Percentiles rank a stretch among this genome's conserved stretches.
Evolutionary conservation across 768 basidiomycete genomes (phyloP).

Genomic region (Sutorius australiensis): DNA sequence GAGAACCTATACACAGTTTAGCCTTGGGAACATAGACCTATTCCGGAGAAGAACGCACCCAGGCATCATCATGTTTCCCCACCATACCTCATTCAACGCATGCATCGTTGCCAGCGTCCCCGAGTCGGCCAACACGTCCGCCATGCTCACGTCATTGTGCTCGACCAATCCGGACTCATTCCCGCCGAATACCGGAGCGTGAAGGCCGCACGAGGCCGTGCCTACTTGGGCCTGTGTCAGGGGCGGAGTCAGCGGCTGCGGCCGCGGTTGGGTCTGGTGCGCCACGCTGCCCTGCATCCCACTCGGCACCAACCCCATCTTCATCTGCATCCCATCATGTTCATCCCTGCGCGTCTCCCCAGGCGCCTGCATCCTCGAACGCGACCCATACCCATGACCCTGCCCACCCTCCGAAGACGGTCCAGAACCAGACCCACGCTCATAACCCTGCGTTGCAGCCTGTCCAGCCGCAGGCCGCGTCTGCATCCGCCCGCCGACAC

Average conservation of each 20-base stretch:
- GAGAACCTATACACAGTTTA: constrained; percentile 22
- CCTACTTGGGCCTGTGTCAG: constrained; percentile 31
- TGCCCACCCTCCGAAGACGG: constrained; percentile 20
- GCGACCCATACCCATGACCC: constrained; percentile 11
- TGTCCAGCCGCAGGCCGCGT: constrained; percentile 45
- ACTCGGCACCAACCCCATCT: constrained; percentile 9
- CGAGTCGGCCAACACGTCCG: constrained; percentile 35
- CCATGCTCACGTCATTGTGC: constrained; percentile 23
- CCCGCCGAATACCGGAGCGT: background rate
- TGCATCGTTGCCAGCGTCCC: constrained; percentile 70
- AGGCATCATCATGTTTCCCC: constrained; percentile 84
- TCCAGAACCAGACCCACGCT: constrained; percentile 22
- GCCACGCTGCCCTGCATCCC: background rate
- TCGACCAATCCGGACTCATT: background rate
- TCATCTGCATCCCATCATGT: constrained; percentile 31
- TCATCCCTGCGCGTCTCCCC: constrained; percentile 17
- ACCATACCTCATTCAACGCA: constrained; percentile 68
- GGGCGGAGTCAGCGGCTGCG: constrained; percentile 17
- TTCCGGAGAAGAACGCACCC: constrained; percentile 35
- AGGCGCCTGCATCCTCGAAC: constrained; percentile 13
- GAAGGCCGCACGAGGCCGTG: constrained; percentile 35
- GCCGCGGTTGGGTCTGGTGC: constrained; percentile 25
- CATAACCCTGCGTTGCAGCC: constrained; percentile 9
- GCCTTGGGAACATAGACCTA: too few relatives aligned
- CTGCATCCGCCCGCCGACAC: constrained; percentile 49